These are phyloP conservation scores for Xylaria sp. DNA, from an alignment of 2,329 filamentous ascomycete genomes.

Conservation along the genomic window DNA sequence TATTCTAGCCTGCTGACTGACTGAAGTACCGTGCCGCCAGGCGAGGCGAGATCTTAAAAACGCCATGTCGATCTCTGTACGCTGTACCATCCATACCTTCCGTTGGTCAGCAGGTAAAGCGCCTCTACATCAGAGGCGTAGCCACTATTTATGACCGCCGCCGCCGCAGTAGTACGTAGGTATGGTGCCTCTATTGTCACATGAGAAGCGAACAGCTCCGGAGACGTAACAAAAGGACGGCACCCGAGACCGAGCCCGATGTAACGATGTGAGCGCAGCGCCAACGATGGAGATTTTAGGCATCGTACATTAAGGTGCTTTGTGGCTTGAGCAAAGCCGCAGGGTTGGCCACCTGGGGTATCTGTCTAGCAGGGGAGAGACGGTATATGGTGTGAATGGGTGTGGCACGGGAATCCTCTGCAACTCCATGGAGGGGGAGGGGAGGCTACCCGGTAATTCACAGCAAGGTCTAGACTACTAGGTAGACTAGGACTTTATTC, in stretches of 20 bases:
- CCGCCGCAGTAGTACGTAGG: neutral
- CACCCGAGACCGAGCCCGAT: neutral
- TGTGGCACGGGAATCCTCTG: slow-evolving; percentile 28
- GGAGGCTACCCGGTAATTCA: neutral
- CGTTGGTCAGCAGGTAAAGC: neutral
- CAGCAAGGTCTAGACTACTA: too few species aligned
- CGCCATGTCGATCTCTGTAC: neutral
- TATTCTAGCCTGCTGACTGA: neutral
- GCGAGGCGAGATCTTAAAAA: slow-evolving; percentile 3
- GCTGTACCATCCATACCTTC: neutral
- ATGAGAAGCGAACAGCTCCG: neutral
- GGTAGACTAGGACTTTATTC: neutral
- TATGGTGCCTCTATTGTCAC: neutral
- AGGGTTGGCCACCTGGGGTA: neutral
- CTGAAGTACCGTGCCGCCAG: slow-evolving; percentile 6
- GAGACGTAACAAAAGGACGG: neutral
- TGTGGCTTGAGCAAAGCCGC: neutral
- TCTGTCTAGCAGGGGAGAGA: neutral
- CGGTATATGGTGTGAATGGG: neutral
- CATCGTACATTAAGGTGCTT: neutral
- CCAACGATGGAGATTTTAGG: neutral
- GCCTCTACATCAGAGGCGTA: neutral
- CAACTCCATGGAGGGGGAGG: slow-evolving; percentile 14
- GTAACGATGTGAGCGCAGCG: neutral
- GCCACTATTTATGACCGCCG: neutral